Conservation (phyloP, 768 basidiomycete species). For the Pholiota conissans region DNA sequence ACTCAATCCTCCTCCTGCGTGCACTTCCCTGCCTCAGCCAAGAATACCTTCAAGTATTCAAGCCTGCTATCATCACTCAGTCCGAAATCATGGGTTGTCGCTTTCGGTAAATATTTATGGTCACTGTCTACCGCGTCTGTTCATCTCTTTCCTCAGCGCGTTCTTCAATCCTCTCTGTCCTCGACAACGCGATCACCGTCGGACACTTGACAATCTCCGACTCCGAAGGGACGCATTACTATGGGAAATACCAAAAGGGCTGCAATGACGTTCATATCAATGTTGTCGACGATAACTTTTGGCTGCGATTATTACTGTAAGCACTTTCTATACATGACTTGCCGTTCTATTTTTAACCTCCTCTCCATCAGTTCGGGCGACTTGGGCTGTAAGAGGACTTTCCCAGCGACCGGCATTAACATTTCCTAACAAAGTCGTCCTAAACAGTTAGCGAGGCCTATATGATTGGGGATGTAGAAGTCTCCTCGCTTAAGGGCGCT, state of each 20-base stretch:
- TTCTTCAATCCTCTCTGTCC: slow-evolving; percentile 57
- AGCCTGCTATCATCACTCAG: slow-evolving; percentile 43
- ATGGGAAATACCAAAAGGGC: slow-evolving; percentile 56
- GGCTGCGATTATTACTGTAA: slow-evolving; percentile 65
- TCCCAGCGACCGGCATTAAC: slow-evolving; percentile 4
- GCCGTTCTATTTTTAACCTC: slow-evolving; percentile 13
- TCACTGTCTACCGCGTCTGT: slow-evolving; percentile 3
- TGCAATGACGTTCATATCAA: slow-evolving; percentile 62
- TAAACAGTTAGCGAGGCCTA: slow-evolving; percentile 71
- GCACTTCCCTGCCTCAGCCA: slow-evolving; percentile 42
- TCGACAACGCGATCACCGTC: slow-evolving; percentile 55
- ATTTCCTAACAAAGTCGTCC: slow-evolving; percentile 9
- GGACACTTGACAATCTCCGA: slow-evolving; percentile 65
- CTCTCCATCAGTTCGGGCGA: slow-evolving; percentile 48
- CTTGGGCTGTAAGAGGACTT: slow-evolving; percentile 56
- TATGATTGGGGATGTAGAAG: slow-evolving; percentile 70
- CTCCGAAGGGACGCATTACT: slow-evolving; percentile 57
- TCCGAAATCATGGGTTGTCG: slow-evolving; percentile 47
- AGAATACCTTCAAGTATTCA: slow-evolving; percentile 39
- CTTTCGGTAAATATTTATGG: slow-evolving; percentile 41
- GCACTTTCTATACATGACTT: slow-evolving; percentile 23
- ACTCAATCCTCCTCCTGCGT: slow-evolving; percentile 37
- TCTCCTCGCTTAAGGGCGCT: slow-evolving; percentile 54
- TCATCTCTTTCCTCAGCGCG: slow-evolving; percentile 42
- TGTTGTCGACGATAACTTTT: slow-evolving; percentile 62